Evolutionary conservation across 306 rosid genomes (phyloP), one percentile per base, ranked within the genome.

Genomic region (Medicago ruthenica): DNA sequence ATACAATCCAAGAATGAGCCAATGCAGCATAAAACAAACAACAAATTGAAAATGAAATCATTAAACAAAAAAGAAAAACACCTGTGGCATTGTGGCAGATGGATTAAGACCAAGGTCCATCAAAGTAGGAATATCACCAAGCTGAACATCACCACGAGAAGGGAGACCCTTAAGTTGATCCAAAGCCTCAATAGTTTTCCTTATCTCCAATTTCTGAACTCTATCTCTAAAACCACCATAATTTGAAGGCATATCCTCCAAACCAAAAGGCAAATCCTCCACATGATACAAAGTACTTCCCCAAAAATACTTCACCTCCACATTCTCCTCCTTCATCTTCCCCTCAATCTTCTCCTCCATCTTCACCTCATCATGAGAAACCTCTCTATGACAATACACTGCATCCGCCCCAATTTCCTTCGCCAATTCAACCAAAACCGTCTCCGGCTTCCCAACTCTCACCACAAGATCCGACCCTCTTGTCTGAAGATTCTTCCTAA

Each of bases 391-490:
- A 1, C 92, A 91, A 39, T 89, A 92, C 11, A 96, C 84, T 0
- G 89, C 92, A 15, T 92, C 97, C 0, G 99, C 99, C 0, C 99
- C 99, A 50, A 92, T 78, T 0, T 88, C 90, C 87, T 90, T 96
- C 2, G 93, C 99, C 72, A 96, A 59, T 73, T 92, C 99, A 57
- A 59, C 83, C 54, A 96, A 70, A 15, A 96, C 96, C 1, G 86
- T 81, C 57, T 92, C 98, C 1, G 98, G 99, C 78, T 88, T 89
- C 58, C 99, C 98, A 36, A 96, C 76, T 50, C 99, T 51, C 3
- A 96, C 93, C 36, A 92, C 93, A 0, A 96, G 92, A 82, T 96
- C 96, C 15, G 99, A 96, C 62, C 99, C 99, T 66, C 91, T 83
- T 0, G 89, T 83, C 79, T 85, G 87, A 44, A 96, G 97, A 68